Conservation (phyloP, 1,284 basidiomycete genomes). For the Boletus subluridellus region DNA sequence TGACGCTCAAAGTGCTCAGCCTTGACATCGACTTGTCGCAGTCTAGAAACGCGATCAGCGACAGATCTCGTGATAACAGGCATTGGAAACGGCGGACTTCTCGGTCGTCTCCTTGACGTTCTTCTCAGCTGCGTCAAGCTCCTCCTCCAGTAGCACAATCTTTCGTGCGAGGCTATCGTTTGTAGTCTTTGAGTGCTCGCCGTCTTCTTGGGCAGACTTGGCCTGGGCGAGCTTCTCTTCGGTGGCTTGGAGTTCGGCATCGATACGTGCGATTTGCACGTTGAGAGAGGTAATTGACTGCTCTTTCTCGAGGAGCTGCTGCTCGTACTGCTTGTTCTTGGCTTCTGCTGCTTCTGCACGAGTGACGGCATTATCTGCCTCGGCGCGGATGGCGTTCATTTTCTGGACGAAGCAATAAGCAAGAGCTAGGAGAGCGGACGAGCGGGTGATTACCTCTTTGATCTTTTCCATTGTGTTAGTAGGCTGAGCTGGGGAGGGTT, state of each 20-base stretch:
- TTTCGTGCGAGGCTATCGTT: constrained; percentile 82
- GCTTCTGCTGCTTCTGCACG: constrained; percentile 85
- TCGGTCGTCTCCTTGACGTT: constrained; percentile 96
- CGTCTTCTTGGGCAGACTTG: constrained; percentile 71
- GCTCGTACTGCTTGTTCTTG: constrained; percentile 82
- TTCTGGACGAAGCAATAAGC: constrained; percentile 44
- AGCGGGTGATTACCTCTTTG: constrained; percentile 50
- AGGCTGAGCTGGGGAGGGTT: constrained; percentile 3
- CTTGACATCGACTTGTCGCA: constrained; percentile 97
- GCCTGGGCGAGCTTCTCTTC: constrained; percentile 72
- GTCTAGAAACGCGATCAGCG: constrained; percentile 47
- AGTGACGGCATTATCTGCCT: constrained; percentile 78
- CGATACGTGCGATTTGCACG: constrained; percentile 71
- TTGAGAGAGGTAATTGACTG: constrained; percentile 85
- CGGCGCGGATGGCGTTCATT: constrained; percentile 70
- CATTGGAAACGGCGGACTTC: constrained; percentile 63
- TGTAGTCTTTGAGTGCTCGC: constrained; percentile 70
- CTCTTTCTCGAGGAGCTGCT: constrained; percentile 78
- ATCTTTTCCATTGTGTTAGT: constrained; percentile 65
- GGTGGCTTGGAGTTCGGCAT: constrained; percentile 71
- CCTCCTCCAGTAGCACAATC: constrained; percentile 90
- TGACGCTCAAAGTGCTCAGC: constrained; percentile 98
- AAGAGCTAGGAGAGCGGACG: not conserved
- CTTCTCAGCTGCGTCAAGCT: constrained; percentile 95
- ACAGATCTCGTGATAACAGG: constrained; percentile 13